phyloP scores from a whole-genome alignment of 2,329 filamentous ascomycete genomes.

The Annulohypoxylon truncatum region DNA sequence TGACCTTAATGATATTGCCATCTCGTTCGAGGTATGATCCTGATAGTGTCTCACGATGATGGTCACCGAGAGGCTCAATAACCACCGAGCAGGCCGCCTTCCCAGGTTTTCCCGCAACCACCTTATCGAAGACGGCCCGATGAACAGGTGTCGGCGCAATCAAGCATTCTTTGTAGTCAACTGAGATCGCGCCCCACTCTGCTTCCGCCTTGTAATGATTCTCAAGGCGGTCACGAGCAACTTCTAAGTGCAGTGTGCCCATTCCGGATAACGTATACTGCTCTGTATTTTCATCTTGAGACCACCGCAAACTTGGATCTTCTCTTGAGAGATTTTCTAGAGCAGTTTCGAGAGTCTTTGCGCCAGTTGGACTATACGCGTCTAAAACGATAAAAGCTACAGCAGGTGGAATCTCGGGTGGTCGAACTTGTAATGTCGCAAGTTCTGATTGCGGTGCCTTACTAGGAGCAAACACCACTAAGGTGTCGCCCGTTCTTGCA shows the following conservation, averaged over 20 bases:
- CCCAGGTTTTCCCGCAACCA: conserved; percentile 81
- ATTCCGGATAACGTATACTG: conserved; percentile 95
- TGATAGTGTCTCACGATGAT: conserved; percentile 53
- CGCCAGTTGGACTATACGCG: conserved; percentile 78
- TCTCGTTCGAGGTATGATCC: conserved; percentile 66
- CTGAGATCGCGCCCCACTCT: conserved; percentile 90
- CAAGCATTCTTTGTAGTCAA: conserved; percentile 91
- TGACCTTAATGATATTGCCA: conserved; percentile 75
- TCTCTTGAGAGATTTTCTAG: conserved; percentile 85
- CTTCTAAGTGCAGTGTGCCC: conserved; percentile 95
- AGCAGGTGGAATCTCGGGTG: conserved; percentile 89
- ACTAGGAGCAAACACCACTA: conserved; percentile 76
- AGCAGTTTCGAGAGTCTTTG: conserved; percentile 81
- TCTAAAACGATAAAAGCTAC: conserved; percentile 98
- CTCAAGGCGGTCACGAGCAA: conserved; percentile 87
- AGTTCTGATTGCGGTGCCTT: conserved; percentile 75
- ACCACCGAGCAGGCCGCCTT: conserved; percentile 79
- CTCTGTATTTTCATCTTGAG: conserved; percentile 86
- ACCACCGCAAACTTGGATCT: conserved; percentile 90
- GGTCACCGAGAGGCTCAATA: conserved; percentile 69
- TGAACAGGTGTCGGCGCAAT: conserved; percentile 67
- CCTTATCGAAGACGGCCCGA: conserved; percentile 77
- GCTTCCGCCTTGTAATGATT: conserved; percentile 90
- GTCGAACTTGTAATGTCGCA: conserved; percentile 82
- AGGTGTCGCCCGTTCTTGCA: conserved; percentile 92